Conservation (phyloP, 108 stramenopile genomes). For the Fragilaria crotonensis region DNA sequence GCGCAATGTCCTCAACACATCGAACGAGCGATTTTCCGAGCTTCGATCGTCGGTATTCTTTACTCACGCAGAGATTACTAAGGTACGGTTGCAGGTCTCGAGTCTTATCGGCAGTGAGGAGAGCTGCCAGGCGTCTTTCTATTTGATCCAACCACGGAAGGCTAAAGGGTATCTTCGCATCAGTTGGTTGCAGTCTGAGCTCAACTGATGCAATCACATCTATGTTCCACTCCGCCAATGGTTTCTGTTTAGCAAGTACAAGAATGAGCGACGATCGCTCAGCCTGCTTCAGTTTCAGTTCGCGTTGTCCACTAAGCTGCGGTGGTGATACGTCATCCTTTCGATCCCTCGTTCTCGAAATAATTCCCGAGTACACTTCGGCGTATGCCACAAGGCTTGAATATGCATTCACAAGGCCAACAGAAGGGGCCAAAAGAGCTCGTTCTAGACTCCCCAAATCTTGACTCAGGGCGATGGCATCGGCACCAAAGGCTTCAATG, state of each 20-base stretch:
- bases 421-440: slow-evolving; percentile 47
- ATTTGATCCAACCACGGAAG: slow-evolving; percentile 71
- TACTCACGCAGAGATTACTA: slow-evolving; percentile 71
- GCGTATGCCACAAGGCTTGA: slow-evolving; percentile 60
- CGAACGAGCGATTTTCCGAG: slow-evolving; percentile 67
- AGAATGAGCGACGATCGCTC: slow-evolving; percentile 59
- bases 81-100: slow-evolving; percentile 67
- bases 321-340: slow-evolving; percentile 25
- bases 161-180: slow-evolving; percentile 82
- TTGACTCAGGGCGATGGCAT: slow-evolving; percentile 47
- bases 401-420: slow-evolving; percentile 68
- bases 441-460: slow-evolving; percentile 57
- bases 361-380: slow-evolving; percentile 68
- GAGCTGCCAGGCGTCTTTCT: slow-evolving; percentile 47
- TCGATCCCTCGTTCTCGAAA: slow-evolving; percentile 37
- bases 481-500: slow-evolving; percentile 69
- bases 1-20: slow-evolving; percentile 71
- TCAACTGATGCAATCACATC: slow-evolving; percentile 75
- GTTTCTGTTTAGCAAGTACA: slow-evolving; percentile 33
- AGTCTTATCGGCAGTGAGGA: slow-evolving; percentile 18
- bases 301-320: slow-evolving; percentile 7
- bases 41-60: slow-evolving; percentile 41
- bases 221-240: slow-evolving; percentile 15
- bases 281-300: slow-evolving; percentile 24
- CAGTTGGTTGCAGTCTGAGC: slow-evolving; percentile 66